Evolutionary conservation across 208 protist genomes (phyloP).

Genomic region (Spongospora subterranea): DNA sequence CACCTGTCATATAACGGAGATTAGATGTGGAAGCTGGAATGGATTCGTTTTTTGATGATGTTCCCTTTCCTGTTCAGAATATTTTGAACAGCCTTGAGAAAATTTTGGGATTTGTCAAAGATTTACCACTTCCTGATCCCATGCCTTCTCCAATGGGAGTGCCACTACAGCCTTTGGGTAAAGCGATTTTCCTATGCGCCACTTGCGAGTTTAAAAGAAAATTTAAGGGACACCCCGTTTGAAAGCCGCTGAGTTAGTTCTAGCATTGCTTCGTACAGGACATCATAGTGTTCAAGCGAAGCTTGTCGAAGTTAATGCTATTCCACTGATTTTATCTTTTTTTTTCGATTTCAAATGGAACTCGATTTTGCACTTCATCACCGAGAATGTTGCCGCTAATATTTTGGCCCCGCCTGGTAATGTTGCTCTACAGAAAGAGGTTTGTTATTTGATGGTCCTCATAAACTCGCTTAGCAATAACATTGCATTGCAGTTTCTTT

Average conservation of each 20-base stretch:
- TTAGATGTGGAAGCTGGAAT: neutral
- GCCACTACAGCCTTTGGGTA: neutral
- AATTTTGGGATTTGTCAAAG: neutral
- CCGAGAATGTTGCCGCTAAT: neutral
- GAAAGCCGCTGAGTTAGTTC: constrained; percentile 7
- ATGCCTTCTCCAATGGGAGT: constrained; percentile 12
- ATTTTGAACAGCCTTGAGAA: neutral
- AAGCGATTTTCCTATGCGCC: too few species aligned
- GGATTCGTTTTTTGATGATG: neutral
- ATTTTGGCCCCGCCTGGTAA: neutral
- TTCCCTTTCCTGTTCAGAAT: neutral
- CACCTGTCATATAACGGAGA: neutral
- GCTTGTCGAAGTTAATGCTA: neutral
- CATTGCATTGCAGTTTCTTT: constrained; percentile 38
- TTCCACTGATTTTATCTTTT: neutral
- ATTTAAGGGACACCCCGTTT: neutral
- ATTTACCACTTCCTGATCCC: neutral
- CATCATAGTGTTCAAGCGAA: neutral
- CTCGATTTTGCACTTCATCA: constrained; percentile 47
- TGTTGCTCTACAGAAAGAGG: neutral
- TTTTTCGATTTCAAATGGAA: constrained; percentile 48
- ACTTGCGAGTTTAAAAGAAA: too few species aligned
- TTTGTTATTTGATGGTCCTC: neutral
- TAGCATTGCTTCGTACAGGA: constrained; percentile 12
- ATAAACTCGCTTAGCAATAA: neutral